Evolutionary conservation across 352 stramenopile genomes (phyloP).

Genomic region (Globisporangium canariense): DNA sequence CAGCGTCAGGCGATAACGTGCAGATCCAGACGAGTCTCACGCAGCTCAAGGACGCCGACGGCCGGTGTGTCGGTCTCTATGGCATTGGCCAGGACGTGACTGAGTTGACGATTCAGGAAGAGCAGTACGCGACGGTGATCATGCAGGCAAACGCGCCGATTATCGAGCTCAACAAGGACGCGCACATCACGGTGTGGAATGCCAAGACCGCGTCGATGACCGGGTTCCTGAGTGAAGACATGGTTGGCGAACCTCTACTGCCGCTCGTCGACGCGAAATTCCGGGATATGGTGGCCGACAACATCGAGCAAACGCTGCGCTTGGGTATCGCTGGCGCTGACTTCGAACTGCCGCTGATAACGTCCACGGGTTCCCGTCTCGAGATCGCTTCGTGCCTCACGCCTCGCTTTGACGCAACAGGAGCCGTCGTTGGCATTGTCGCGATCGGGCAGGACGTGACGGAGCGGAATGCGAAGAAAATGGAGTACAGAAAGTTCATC

Average conservation of each 20-base stretch:
- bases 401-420: constrained; percentile 41
- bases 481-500: constrained; percentile 67
- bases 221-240: constrained; percentile 42
- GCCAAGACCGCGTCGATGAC: constrained; percentile 53
- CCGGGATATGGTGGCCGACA: constrained; percentile 38
- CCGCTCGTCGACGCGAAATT: constrained; percentile 48
- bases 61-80: constrained; percentile 46
- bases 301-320: constrained; percentile 44
- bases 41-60: constrained; percentile 37
- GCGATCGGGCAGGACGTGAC: constrained; percentile 66
- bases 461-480: constrained; percentile 66
- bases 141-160: constrained; percentile 78
- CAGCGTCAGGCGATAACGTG: constrained; percentile 36
- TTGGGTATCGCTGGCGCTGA: constrained; percentile 43
- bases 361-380: constrained; percentile 39
- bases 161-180: constrained; percentile 76
- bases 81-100: constrained; percentile 61
- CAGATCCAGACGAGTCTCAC: constrained; percentile 56
- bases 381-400: constrained; percentile 59
- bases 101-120: constrained; percentile 47
- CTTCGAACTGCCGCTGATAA: constrained; percentile 54
- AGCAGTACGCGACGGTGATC: constrained; percentile 66
- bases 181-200: constrained; percentile 71
- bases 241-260: constrained; percentile 49
- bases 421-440: constrained; percentile 46